phyloP scores from a whole-genome alignment of 2,329 filamentous ascomycete species.

The Immersiporthe knoxdaviesiana region DNA sequence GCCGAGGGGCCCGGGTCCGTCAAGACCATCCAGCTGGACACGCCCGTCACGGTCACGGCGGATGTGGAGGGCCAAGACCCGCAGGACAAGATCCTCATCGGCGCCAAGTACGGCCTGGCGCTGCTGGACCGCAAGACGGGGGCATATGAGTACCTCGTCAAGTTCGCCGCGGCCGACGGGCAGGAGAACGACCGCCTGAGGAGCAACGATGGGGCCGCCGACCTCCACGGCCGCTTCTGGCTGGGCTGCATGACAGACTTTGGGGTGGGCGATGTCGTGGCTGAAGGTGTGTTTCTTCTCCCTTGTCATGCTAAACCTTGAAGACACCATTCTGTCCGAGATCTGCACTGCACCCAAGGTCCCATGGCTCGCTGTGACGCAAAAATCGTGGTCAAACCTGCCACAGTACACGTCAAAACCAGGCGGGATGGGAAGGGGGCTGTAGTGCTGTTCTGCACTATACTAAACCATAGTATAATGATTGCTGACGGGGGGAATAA shows the following conservation, averaged over 20 bases:
- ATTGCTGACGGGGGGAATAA: constrained; percentile 14
- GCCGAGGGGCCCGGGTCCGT: constrained; percentile 64
- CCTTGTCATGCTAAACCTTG: not conserved
- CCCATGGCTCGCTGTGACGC: not conserved
- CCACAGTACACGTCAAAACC: not conserved
- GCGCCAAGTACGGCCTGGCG: constrained; percentile 82
- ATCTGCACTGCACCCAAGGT: constrained; percentile 3
- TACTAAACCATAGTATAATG: not conserved
- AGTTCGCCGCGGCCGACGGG: constrained; percentile 46
- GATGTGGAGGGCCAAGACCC: constrained; percentile 72
- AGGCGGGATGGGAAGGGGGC: not conserved
- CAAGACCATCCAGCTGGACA: constrained; percentile 61
- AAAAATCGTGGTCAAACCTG: not conserved
- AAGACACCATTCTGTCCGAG: not conserved
- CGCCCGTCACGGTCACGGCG: constrained; percentile 69
- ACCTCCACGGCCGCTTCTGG: constrained; percentile 82
- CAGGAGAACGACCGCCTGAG: constrained; percentile 58
- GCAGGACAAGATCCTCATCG: constrained; percentile 70
- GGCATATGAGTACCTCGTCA: constrained; percentile 56
- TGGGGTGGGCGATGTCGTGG: constrained; percentile 57
- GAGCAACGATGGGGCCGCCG: constrained; percentile 82
- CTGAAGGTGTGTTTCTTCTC: constrained; percentile 53
- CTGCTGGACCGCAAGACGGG: constrained; percentile 68
- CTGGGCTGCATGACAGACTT: constrained; percentile 85
- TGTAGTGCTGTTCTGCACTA: not conserved